These are phyloP conservation scores for Maudiozyma barnettii DNA, from an alignment of 805 yeast species.

Conservation along the genomic window DNA sequence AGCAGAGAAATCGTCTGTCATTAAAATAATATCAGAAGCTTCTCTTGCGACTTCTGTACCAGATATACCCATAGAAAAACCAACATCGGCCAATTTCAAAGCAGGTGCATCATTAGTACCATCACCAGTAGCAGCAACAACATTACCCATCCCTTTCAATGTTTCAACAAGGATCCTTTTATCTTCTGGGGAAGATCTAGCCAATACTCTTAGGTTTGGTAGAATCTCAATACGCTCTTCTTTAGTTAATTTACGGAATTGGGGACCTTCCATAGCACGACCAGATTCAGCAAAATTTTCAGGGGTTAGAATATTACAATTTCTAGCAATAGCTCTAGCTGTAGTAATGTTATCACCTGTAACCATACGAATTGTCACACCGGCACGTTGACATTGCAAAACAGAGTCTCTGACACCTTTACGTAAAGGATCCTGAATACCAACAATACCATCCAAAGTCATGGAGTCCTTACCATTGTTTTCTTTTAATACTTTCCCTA, in stretches of 20 bases:
- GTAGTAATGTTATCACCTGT: slow-evolving; percentile 93
- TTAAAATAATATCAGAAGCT: slow-evolving; percentile 84
- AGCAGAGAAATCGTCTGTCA: slow-evolving; percentile 90
- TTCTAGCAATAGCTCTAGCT: slow-evolving; percentile 81
- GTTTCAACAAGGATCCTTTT: slow-evolving; percentile 79
- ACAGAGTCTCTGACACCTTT: slow-evolving; percentile 88
- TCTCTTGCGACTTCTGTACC: slow-evolving; percentile 99
- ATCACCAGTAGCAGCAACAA: slow-evolving; percentile 98
- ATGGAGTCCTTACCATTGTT: slow-evolving; percentile 32
- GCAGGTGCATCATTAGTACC: slow-evolving; percentile 99
- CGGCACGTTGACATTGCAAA: slow-evolving; percentile 74
- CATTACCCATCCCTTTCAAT: slow-evolving; percentile 71
- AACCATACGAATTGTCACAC: slow-evolving; percentile 94
- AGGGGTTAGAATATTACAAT: slow-evolving; percentile 60
- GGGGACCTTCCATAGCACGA: slow-evolving; percentile 88
- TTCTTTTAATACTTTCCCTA: slow-evolving; percentile 9
- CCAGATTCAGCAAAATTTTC: slow-evolving; percentile 43
- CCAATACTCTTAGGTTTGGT: slow-evolving; percentile 76
- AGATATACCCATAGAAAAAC: slow-evolving; percentile 96
- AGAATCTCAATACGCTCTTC: slow-evolving; percentile 48
- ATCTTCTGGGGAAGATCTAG: slow-evolving; percentile 94
- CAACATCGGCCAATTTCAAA: slow-evolving; percentile 90
- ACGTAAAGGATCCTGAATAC: slow-evolving; percentile 91
- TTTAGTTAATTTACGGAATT: slow-evolving; percentile 57
- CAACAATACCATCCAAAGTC: slow-evolving; percentile 66